Evolutionary conservation across 805 yeast species (phyloP), one percentile per base, ranked within the genome.

Genomic region (Yarrowia divulgata): DNA sequence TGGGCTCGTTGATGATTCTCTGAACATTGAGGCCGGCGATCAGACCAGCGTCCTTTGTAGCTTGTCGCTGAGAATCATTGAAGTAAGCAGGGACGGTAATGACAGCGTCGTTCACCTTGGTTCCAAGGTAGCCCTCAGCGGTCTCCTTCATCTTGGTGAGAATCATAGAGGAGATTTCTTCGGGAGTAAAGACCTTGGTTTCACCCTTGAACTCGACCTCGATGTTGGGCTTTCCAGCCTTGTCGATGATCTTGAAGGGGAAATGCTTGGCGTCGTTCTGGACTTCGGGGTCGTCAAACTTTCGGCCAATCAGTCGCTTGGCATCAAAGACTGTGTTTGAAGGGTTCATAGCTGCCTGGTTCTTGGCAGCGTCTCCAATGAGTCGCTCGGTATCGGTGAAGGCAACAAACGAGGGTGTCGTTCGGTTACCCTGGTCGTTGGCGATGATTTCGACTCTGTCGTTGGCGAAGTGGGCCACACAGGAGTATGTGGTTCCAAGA

Each of bases 1-100:
- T 91, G 76, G 97, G 97, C 84, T 93, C 97, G 83, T 93, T 93
- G 77, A 93, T 92, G 79, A 93, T 93, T 84, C 97, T 88, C 81
- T 91, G 85, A 71, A 93, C 97, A 81, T 93, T 93, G 80, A 93
- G 85, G 78, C 97, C 97, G 70, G 97, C 95, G 85, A 93, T 93
- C 74, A 89, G 84, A 85, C 97, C 97, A 71, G 97, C 97, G 81
- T 92, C 97, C 85, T 92, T 93, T 76, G 97, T 92, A 71, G 97
- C 97, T 83, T 93, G 97, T 85, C 97, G 90, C 84, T 93, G 97
- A 69, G 97, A 91, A 82, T 92, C 97, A 82, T 93, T 93, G 85
- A 92, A 92, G 84, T 92, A 92, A 71, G 97, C 97, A 68, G 97
- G 97, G 73, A 92, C 97, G 68, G 97, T 93, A 77, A 92, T 90